phyloP scores from a whole-genome alignment of 2,329 filamentous ascomycete species.

The Emericellopsis atlantica region DNA sequence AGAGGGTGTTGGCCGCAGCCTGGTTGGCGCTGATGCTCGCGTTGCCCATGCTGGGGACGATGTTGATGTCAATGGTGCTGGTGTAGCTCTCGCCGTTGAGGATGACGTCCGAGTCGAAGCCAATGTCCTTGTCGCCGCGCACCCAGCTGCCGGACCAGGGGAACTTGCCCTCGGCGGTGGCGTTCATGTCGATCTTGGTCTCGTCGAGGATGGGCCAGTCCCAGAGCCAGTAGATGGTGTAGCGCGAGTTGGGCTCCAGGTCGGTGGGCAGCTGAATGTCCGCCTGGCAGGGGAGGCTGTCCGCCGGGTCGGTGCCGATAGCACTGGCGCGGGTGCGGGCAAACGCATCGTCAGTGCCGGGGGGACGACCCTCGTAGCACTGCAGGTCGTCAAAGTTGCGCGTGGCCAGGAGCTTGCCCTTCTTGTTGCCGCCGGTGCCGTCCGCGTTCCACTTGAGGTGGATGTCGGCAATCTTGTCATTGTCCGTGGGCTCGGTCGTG shows the following conservation, averaged over 20 bases:
- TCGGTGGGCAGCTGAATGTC: slow-evolving; percentile 64
- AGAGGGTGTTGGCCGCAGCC: slow-evolving; percentile 13
- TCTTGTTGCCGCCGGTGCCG: slow-evolving; percentile 68
- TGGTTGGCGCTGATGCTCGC: slow-evolving; percentile 1
- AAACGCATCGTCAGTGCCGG: slow-evolving; percentile 39
- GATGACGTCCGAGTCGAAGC: slow-evolving; percentile 20
- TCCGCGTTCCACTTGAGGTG: slow-evolving; percentile 67
- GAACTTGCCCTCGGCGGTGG: slow-evolving; percentile 25
- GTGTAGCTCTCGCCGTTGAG: slow-evolving; percentile 26
- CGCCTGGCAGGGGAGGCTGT: slow-evolving; percentile 66
- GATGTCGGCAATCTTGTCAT: slow-evolving; percentile 46
- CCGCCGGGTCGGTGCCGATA: slow-evolving; percentile 40
- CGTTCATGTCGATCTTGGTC: slow-evolving; percentile 24
- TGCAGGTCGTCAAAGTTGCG: slow-evolving; percentile 82
- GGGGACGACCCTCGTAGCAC: slow-evolving; percentile 54
- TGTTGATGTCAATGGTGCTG: slow-evolving; percentile 26
- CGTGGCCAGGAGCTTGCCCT: slow-evolving; percentile 62
- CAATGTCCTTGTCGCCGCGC: slow-evolving; percentile 22
- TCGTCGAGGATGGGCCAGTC: slow-evolving; percentile 62
- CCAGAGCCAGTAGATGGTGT: slow-evolving; percentile 95
- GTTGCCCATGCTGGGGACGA: slow-evolving; percentile 11
- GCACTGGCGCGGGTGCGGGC: slow-evolving; percentile 44
- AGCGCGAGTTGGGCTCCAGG: slow-evolving; percentile 46
- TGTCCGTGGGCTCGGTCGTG: slow-evolving; percentile 42
- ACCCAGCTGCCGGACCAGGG: slow-evolving; percentile 27